Evolutionary conservation across 164 flowering plant genomes (phyloP).

Genomic region (Nelumbo lutea): DNA sequence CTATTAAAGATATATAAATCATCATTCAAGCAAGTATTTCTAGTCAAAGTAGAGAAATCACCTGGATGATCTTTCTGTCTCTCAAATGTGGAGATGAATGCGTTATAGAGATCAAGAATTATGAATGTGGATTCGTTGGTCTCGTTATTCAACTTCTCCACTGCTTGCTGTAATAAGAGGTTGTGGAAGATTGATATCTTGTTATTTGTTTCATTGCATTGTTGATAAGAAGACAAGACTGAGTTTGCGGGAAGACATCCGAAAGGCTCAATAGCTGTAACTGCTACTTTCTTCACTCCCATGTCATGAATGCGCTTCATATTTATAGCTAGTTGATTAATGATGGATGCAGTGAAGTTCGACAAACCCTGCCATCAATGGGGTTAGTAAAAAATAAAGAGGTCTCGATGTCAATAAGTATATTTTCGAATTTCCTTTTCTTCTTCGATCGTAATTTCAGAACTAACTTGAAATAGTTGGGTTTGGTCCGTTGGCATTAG

Average conservation of each 20-base stretch:
- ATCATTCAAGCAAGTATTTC: too few relatives aligned
- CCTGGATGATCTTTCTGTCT: neutral
- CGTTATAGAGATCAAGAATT: neutral
- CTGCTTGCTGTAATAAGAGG: neutral
- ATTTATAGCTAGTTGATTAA: constrained; percentile 5
- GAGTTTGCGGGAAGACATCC: constrained; percentile 15
- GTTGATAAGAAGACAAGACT: too few relatives aligned
- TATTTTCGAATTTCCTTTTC: neutral
- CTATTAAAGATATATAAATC: too few relatives aligned
- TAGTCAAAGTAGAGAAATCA: neutral
- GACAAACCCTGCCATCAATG: constrained; percentile 6
- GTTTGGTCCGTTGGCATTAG: too few relatives aligned
- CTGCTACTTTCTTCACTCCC: constrained; percentile 11
- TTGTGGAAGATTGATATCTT: constrained; percentile 5
- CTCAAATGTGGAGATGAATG: neutral
- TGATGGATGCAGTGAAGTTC: constrained; percentile 5
- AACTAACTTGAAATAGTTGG: too few relatives aligned
- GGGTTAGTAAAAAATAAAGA: too few relatives aligned
- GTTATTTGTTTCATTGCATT: constrained; percentile 7
- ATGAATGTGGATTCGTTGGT: neutral
- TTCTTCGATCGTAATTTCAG: too few relatives aligned
- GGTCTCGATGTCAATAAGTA: neutral
- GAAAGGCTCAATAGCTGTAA: constrained; percentile 8
- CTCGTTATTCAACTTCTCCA: neutral
- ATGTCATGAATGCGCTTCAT: constrained; percentile 4